These are phyloP conservation scores for Mycena rosella DNA, from an alignment of 768 basidiomycete species.

Conservation along the genomic window DNA sequence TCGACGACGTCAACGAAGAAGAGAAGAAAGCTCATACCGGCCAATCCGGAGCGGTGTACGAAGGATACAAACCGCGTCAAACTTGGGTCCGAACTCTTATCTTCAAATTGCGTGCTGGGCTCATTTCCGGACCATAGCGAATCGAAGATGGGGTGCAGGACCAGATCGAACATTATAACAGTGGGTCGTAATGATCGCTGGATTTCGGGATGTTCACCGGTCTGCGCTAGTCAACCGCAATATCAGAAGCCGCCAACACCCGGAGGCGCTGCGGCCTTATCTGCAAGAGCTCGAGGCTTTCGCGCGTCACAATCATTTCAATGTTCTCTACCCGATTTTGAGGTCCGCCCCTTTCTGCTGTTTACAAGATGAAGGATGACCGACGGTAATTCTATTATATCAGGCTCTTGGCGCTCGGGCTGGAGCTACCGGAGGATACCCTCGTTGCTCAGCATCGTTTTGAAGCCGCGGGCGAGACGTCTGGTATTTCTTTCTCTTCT, in stretches of 20 bases:
- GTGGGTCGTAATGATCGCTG: slow-evolving; percentile 40
- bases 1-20: slow-evolving; percentile 53
- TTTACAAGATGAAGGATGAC: background rate
- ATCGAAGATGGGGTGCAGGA: slow-evolving; percentile 58
- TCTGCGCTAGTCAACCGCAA: slow-evolving; percentile 48
- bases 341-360: slow-evolving; percentile 39
- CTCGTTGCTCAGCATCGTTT: slow-evolving; percentile 56
- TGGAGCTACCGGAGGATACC: slow-evolving; percentile 61
- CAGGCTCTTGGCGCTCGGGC: slow-evolving; percentile 57
- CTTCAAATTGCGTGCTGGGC: background rate
- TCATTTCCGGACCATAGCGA: slow-evolving; percentile 43
- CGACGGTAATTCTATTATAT: background rate
- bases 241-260: slow-evolving; percentile 50
- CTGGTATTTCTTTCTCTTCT: slow-evolving; percentile 39
- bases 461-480: slow-evolving; percentile 52
- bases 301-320: slow-evolving; percentile 51
- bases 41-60: slow-evolving; percentile 59
- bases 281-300: slow-evolving; percentile 53
- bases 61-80: slow-evolving; percentile 65
- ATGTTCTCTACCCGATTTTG: slow-evolving; percentile 52
- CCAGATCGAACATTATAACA: slow-evolving; percentile 59
- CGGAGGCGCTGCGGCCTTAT: slow-evolving; percentile 51
- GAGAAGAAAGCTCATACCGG: slow-evolving; percentile 58
- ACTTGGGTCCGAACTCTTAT: slow-evolving; percentile 55
- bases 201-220: background rate